phyloP scores from a whole-genome alignment of 140 eudicot species.

The Oenanthe javanica region DNA sequence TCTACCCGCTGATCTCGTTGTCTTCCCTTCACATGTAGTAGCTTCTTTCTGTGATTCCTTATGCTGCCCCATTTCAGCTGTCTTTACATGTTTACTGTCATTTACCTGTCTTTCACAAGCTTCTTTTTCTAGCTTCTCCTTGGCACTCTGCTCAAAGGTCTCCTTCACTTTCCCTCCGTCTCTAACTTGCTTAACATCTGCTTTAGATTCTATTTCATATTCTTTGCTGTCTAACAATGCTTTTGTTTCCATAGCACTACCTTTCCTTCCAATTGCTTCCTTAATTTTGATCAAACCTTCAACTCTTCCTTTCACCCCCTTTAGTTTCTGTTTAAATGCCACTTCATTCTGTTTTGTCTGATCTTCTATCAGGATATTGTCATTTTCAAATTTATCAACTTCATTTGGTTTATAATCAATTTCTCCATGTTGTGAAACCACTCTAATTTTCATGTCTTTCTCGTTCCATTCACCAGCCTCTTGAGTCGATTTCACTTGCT shows the following conservation, averaged over 20 bases:
- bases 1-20: conserved; percentile 15
- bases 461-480: conserved; percentile 15
- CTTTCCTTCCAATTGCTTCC: conserved; percentile 18
- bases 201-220: no score
- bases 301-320: background rate
- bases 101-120: no score
- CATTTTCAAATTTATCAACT: conserved; percentile 25
- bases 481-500: conserved; percentile 22
- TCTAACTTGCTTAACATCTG: no score
- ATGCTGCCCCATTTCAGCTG: background rate
- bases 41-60: conserved; percentile 16
- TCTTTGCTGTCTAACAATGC: background rate
- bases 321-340: conserved; percentile 10
- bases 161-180: no score
- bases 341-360: conserved; percentile 33
- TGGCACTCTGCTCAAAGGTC: no score
- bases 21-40: conserved; percentile 7
- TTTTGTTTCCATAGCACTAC: conserved; percentile 11
- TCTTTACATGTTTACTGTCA: no score
- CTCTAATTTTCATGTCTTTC: conserved; percentile 14
- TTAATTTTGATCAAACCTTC: conserved; percentile 5
- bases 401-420: conserved; percentile 24
- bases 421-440: conserved; percentile 21
- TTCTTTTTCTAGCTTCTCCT: no score
- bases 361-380: conserved; percentile 32